Conservation (phyloP, 176 grass and related monocot species). For the Rhipidocladum racemiflorum region DNA sequence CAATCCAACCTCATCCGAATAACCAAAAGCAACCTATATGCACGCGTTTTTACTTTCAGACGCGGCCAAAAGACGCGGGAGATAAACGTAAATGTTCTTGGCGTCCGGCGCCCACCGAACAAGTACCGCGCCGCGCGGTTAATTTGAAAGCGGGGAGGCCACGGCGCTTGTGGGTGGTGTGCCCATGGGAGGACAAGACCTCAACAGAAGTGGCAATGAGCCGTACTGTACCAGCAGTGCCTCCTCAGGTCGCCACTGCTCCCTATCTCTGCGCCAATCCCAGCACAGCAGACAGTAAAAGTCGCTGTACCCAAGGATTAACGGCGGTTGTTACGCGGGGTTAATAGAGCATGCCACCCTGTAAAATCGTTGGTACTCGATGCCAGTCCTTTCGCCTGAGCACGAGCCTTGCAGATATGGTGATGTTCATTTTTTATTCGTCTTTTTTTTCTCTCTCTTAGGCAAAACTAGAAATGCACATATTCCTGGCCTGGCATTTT, state of each 20-base stretch:
- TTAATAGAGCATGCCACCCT: not conserved
- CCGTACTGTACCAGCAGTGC: constrained; percentile 35
- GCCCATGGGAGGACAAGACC: constrained; percentile 25
- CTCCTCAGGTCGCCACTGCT: constrained; percentile 43
- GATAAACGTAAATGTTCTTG: constrained; percentile 31
- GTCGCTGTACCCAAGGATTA: constrained; percentile 6
- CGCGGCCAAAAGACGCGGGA: not conserved
- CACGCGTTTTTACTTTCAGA: not conserved
- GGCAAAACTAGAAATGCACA: not conserved
- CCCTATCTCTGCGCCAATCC: constrained; percentile 22
- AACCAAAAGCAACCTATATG: too few relatives aligned
- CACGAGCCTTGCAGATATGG: not conserved
- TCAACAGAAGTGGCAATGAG: constrained; percentile 51
- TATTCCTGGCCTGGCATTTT: not conserved
- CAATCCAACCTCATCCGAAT: too few relatives aligned
- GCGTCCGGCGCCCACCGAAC: not conserved
- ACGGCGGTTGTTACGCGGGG: not conserved
- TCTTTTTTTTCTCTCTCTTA: too few relatives aligned
- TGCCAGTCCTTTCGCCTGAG: not conserved
- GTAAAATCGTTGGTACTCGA: not conserved
- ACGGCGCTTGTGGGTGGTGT: not conserved
- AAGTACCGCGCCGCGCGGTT: constrained; percentile 36
- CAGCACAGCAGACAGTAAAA: constrained; percentile 36
- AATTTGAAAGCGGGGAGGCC: not conserved
- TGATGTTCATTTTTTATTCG: too few relatives aligned